These are phyloP conservation scores for Calonectria honghensis DNA, from an alignment of 2,329 filamentous ascomycete genomes.

Conservation along the genomic window DNA sequence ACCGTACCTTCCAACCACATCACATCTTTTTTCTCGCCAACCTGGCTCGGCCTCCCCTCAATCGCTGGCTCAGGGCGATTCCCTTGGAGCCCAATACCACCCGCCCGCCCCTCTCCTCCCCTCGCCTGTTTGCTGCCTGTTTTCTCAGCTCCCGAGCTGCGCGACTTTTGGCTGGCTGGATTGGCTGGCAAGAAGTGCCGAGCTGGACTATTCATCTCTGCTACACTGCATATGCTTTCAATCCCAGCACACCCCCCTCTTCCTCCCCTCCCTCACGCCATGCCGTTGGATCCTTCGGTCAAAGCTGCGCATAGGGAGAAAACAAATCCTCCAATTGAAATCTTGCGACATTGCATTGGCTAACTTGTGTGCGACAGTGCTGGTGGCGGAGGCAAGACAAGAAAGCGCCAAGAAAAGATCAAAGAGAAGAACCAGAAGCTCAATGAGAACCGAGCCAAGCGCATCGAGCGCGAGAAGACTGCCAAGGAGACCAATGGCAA, in stretches of 20 bases:
- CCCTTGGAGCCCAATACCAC: conserved; percentile 20
- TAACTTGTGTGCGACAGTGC: conserved; percentile 70
- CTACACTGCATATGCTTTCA: conserved; percentile 19
- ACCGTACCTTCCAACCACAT: conserved; percentile 17
- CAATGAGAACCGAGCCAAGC: conserved; percentile 76
- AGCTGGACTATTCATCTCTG: background rate
- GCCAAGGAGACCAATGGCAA: conserved; percentile 56
- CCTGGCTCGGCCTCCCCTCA: background rate
- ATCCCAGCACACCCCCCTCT: conserved; percentile 4
- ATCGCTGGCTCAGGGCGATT: background rate
- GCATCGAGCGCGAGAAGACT: conserved; percentile 68
- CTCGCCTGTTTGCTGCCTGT: conserved; percentile 8
- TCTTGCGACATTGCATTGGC: conserved; percentile 8
- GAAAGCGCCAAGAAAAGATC: conserved; percentile 84
- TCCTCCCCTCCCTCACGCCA: background rate
- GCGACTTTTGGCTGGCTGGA: conserved; percentile 10
- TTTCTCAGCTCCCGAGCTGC: conserved; percentile 20
- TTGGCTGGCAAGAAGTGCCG: conserved; percentile 1
- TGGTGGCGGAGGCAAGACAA: conserved; percentile 88
- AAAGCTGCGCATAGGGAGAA: background rate
- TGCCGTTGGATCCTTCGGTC: background rate
- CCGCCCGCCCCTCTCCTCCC: conserved; percentile 13
- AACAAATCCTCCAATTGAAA: conserved; percentile 12
- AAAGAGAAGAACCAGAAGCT: conserved; percentile 90
- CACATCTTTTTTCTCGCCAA: conserved; percentile 23